A percentile compares a stretch with the other conserved stretches of the same genome.
Evolutionary conservation across 331 rosid genomes (phyloP).

Genomic region (Rosa hybrid): DNA sequence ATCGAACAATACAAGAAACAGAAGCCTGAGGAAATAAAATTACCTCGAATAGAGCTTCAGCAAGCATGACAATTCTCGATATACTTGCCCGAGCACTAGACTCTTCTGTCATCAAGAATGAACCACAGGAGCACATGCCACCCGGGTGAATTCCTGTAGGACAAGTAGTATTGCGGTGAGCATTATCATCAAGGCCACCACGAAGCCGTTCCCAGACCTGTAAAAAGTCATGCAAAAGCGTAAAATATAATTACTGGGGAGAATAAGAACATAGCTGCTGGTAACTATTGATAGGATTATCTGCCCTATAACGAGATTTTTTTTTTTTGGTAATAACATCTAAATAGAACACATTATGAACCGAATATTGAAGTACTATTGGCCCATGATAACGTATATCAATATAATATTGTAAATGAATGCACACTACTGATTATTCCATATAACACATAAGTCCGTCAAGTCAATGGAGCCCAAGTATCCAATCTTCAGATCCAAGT

Average conservation of each 20-base stretch:
- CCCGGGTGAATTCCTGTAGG: constrained; percentile 86
- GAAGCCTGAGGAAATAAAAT: constrained; percentile 23
- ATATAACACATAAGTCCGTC: not conserved
- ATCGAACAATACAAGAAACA: constrained; percentile 1
- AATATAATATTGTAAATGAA: not conserved
- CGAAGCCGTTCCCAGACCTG: constrained; percentile 97
- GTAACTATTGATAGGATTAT: not conserved
- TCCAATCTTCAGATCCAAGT: constrained; percentile 26
- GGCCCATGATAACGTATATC: not conserved
- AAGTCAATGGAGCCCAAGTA: not conserved
- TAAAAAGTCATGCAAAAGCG: constrained; percentile 30
- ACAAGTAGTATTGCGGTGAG: constrained; percentile 61
- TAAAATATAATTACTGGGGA: constrained; percentile 6
- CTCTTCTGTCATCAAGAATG: constrained; percentile 35
- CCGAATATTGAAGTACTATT: not conserved
- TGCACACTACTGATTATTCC: not conserved
- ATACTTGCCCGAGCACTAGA: constrained; percentile 54
- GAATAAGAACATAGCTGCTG: not conserved
- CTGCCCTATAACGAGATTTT: not conserved
- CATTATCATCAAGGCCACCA: constrained; percentile 73
- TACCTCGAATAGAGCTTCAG: constrained; percentile 60
- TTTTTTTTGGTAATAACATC: not conserved
- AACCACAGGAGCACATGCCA: constrained; percentile 52
- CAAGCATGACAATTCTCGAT: constrained; percentile 56
- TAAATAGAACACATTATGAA: not conserved